phyloP scores from a whole-genome alignment of 345 rosid species.

The Corymbia maculata region DNA sequence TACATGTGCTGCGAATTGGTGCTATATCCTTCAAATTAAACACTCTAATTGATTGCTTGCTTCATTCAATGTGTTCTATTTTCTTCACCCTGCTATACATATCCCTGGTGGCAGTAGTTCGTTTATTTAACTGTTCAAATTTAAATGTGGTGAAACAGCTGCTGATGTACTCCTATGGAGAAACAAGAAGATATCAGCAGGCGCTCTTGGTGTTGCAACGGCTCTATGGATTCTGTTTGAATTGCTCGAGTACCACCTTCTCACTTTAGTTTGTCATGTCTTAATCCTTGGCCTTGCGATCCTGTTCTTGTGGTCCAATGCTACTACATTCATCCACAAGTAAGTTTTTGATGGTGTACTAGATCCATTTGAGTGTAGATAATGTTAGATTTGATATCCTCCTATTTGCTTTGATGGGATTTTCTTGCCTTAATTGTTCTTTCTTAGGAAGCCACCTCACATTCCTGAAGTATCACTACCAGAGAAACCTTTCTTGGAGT shows the following conservation, averaged over 20 bases:
- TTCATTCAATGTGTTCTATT: background rate
- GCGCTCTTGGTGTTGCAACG: slow-evolving; percentile 76
- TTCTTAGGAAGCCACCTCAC: slow-evolving; percentile 26
- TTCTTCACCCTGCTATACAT: background rate
- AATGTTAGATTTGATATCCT: background rate
- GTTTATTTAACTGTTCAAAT: background rate
- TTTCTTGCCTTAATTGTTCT: background rate
- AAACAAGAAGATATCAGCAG: slow-evolving; percentile 88
- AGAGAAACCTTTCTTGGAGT: slow-evolving; percentile 26
- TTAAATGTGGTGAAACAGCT: slow-evolving; percentile 2
- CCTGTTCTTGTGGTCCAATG: slow-evolving; percentile 91
- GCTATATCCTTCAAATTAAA: background rate
- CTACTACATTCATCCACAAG: slow-evolving; percentile 77
- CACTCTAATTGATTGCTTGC: background rate
- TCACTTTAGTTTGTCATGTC: slow-evolving; percentile 68
- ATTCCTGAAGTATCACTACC: slow-evolving; percentile 36
- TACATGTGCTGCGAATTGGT: background rate
- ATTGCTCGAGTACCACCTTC: slow-evolving; percentile 63
- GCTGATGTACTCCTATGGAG: slow-evolving; percentile 87
- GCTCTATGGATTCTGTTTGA: slow-evolving; percentile 74
- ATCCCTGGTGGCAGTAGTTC: background rate
- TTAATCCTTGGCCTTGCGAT: slow-evolving; percentile 64
- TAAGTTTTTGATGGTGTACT: slow-evolving; percentile 18
- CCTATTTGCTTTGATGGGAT: background rate
- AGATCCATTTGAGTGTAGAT: background rate